These are phyloP conservation scores for Suillus brevipes DNA, from an alignment of 768 basidiomycete species.

Conservation along the genomic window DNA sequence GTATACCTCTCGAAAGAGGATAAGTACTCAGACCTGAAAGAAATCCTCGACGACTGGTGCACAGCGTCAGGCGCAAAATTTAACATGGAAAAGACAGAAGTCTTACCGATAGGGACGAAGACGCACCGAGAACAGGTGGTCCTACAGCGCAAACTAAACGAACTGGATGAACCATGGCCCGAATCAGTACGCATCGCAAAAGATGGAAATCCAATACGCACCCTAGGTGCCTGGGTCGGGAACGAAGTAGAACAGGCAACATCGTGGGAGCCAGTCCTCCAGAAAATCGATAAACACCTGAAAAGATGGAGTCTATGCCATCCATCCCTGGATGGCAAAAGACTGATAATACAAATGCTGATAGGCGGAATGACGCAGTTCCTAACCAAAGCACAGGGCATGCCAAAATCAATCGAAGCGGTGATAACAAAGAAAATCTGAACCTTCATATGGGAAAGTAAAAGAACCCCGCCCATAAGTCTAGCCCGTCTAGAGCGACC, in stretches of 20 bases:
- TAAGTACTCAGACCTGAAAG: too few relatives aligned
- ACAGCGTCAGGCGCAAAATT: too few relatives aligned
- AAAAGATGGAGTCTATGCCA: constrained; percentile 13
- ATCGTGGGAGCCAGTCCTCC: constrained; percentile 17
- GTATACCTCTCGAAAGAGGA: too few relatives aligned
- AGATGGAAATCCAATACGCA: constrained; percentile 15
- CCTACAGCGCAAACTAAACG: neutral
- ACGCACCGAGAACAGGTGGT: too few relatives aligned
- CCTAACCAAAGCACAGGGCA: constrained; percentile 29
- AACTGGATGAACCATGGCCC: neutral
- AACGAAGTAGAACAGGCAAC: constrained; percentile 16
- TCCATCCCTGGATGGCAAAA: constrained; percentile 12
- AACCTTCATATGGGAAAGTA: constrained; percentile 21
- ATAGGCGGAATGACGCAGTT: constrained; percentile 31
- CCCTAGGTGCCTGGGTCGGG: constrained; percentile 25
- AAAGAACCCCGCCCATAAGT: neutral
- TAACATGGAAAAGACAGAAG: too few relatives aligned
- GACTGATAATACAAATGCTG: constrained; percentile 17
- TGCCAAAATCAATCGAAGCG: constrained; percentile 23
- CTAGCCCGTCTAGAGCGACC: neutral
- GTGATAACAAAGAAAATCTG: neutral
- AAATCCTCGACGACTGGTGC: too few relatives aligned
- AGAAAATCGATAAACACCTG: constrained; percentile 21
- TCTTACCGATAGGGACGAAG: too few relatives aligned
- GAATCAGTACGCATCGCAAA: constrained; percentile 6